These are phyloP conservation scores for Cymodocea nodosa DNA, from an alignment of 116 monocot genomes.

Conservation along the genomic window DNA sequence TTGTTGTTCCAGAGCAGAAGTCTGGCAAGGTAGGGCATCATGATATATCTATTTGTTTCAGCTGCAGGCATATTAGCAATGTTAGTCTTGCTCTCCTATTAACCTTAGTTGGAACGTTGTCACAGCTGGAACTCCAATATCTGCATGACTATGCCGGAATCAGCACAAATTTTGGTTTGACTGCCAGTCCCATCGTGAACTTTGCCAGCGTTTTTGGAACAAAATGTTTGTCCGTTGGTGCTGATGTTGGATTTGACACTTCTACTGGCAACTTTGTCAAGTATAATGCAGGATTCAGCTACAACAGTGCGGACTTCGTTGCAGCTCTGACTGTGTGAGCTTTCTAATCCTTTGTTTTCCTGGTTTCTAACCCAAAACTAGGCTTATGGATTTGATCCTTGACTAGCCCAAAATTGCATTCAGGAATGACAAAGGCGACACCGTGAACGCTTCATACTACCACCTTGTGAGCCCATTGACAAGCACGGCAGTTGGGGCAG, in stretches of 20 bases:
- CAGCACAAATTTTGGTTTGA: conserved; percentile 53
- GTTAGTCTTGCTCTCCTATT: not conserved
- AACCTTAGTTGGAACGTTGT: conserved; percentile 4
- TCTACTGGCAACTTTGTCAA: conserved; percentile 26
- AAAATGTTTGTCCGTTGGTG: conserved; percentile 32
- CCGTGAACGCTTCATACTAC: conserved; percentile 26
- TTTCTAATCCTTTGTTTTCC: not conserved
- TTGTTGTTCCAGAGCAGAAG: conserved; percentile 75
- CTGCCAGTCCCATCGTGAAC: conserved; percentile 65
- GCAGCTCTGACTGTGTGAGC: conserved; percentile 50
- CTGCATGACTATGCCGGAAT: conserved; percentile 70
- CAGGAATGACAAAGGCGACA: conserved; percentile 40
- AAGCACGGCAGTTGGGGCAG: conserved; percentile 56
- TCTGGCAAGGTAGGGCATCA: conserved; percentile 44
- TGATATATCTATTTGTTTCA: not conserved
- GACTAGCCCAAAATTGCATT: not conserved
- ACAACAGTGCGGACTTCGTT: conserved; percentile 38
- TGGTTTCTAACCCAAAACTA: not conserved
- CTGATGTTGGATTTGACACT: conserved; percentile 55
- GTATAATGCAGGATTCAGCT: conserved; percentile 51
- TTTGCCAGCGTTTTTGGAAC: conserved; percentile 57
- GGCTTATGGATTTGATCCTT: not conserved
- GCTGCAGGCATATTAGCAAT: not conserved
- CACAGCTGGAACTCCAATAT: conserved; percentile 74
- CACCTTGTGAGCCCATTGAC: conserved; percentile 50